Evolutionary conservation across 345 rosid genomes (phyloP).

Genomic region (Noccaea bulbosa): DNA sequence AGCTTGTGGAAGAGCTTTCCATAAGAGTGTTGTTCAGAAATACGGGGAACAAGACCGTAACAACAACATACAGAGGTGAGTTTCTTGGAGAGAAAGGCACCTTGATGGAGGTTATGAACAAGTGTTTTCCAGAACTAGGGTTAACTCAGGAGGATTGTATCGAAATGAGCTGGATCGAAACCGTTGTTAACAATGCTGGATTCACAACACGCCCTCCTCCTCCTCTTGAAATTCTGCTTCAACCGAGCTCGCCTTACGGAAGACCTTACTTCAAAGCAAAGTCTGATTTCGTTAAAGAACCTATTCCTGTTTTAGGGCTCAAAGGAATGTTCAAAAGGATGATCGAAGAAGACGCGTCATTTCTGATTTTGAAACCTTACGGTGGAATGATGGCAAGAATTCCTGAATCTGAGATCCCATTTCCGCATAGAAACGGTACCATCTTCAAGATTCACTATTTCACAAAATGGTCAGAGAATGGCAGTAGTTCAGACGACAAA

Average conservation of each 20-base stretch:
- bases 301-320: background rate
- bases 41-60: constrained; percentile 39
- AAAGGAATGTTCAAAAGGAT: background rate
- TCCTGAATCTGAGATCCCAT: constrained; percentile 48
- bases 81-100: constrained; percentile 49
- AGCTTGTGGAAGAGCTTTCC: constrained; percentile 53
- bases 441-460: constrained; percentile 41
- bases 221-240: constrained; percentile 47
- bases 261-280: background rate
- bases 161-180: constrained; percentile 63
- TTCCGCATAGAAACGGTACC: constrained; percentile 57
- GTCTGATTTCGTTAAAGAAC: constrained; percentile 46
- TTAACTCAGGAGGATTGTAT: constrained; percentile 47
- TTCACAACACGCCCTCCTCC: constrained; percentile 44
- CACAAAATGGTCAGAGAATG: constrained; percentile 44
- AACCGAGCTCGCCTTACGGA: constrained; percentile 49
- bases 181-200: constrained; percentile 52
- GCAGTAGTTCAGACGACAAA: background rate
- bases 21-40: constrained; percentile 48
- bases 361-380: constrained; percentile 49
- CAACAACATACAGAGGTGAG: constrained; percentile 41
- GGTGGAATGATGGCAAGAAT: constrained; percentile 66
- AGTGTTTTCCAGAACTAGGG: constrained; percentile 59
- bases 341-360: background rate
- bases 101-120: constrained; percentile 48